Evolutionary conservation across 257 asterid genomes (phyloP), one percentile per base, ranked within the genome.

Genomic region (Solanum phureja): DNA sequence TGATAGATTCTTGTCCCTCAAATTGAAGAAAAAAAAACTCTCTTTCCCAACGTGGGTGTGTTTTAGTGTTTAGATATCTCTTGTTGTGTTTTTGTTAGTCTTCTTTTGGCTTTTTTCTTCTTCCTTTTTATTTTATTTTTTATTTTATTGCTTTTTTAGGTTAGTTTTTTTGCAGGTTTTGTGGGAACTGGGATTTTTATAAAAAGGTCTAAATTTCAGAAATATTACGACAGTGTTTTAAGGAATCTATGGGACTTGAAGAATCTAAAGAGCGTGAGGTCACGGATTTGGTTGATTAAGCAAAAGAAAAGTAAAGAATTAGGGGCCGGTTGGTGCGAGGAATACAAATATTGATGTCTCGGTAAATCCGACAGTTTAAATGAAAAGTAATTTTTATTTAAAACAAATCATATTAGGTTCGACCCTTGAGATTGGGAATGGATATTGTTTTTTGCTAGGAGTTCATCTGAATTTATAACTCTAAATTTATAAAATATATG

Each of bases 11-110:
- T 81, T 49, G 85, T 29, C 85, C 42, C 69, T 81, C 64, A 44
- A 75, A 56, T 56, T 56, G 64, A 19, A 56, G 64, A 2, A 37
- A 19, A 46, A 29, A 38, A 76, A 38, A 38, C 7, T 38, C 29
- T 49, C 69, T 27, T 69, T 69, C 68, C 24, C 24, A 81, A 81
- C 85, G 27, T 81, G 69, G 35, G 85, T 46, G 85, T 31, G 60
- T 46, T 79, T 79, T 79, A 42, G 84, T 27, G 38, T 79, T 49
- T 81, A 46, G 69, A 81, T 81, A 46, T 81, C 85, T 46, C 69
- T 46, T 81, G 19, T 49, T 44, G 68, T 81, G 69, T 29, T 16
- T 11, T 49, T 23, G 11, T 9, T 27, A 46, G 85, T 46, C 85
- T 81, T 46, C 40, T 81, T 81, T 81, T 44, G 33, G 27, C 18